Evolutionary conservation across 202 grass and related monocot genomes (phyloP).

Genomic region (Zizania palustris): DNA sequence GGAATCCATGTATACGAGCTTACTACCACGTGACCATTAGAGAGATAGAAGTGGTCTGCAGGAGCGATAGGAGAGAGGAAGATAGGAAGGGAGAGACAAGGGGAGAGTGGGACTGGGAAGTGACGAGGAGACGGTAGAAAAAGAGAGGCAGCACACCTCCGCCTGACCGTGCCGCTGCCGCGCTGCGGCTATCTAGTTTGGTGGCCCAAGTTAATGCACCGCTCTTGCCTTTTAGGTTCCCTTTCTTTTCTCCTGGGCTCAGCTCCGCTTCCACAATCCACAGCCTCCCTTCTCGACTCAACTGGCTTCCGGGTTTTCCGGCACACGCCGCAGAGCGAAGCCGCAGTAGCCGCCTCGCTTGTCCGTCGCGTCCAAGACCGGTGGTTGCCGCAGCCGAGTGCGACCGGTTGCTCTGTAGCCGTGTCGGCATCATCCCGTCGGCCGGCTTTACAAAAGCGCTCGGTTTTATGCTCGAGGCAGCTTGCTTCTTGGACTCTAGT

Average conservation of each 20-base stretch:
- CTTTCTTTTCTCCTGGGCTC: conserved; percentile 1
- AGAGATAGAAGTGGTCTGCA: conserved; percentile 20
- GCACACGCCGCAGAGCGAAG: not conserved
- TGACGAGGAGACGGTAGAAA: conserved; percentile 31
- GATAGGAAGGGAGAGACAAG: not conserved
- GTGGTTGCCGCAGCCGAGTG: conserved; percentile 36
- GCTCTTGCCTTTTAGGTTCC: not conserved
- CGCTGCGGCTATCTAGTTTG: too few species aligned
- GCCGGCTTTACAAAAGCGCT: not conserved
- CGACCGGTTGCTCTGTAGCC: conserved; percentile 50
- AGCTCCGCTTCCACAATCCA: not conserved
- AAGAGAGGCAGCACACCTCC: conserved; percentile 29
- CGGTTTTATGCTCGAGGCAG: conserved; percentile 47
- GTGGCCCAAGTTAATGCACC: too few species aligned
- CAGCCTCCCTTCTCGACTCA: not conserved
- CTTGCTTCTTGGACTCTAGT: conserved; percentile 42
- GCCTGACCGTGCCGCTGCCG: too few species aligned
- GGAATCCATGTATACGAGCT: conserved; percentile 46
- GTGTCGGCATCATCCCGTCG: not conserved
- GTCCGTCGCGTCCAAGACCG: conserved; percentile 37
- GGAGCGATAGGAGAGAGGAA: conserved; percentile 13
- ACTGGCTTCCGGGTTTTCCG: conserved; percentile 1
- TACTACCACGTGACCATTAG: conserved; percentile 46
- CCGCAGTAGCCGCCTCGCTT: not conserved
- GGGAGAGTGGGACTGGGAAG: conserved; percentile 26